Conservation (phyloP, 306 rosid genomes). For the Dryas drummondii region DNA sequence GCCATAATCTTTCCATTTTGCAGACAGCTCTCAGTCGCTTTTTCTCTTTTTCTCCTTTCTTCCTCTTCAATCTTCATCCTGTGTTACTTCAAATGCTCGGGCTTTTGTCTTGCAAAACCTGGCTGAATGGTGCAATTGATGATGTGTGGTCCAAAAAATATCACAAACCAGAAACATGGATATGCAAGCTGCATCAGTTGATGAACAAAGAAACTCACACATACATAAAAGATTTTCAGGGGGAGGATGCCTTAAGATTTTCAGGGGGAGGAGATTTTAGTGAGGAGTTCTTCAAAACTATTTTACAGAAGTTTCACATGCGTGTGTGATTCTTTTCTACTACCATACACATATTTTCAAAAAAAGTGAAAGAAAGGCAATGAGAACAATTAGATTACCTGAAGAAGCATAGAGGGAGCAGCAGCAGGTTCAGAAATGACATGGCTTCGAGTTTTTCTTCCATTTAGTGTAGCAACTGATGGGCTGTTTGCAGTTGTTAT, state of each 20-base stretch:
- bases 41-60: background rate
- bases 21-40: background rate
- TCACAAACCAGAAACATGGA: constrained; percentile 44
- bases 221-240: background rate
- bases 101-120: constrained; percentile 83
- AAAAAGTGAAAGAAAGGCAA: background rate
- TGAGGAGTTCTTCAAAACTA: background rate
- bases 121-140: constrained; percentile 63
- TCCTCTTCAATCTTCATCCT: constrained; percentile 22
- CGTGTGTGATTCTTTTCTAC: background rate
- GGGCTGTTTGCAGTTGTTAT: constrained; percentile 84
- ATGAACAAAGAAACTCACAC: constrained; percentile 25
- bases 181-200: constrained; percentile 37
- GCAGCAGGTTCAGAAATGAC: constrained; percentile 60
- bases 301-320: background rate
- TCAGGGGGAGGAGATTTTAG: background rate
- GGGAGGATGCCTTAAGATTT: background rate
- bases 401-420: constrained; percentile 94
- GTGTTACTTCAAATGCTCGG: constrained; percentile 45
- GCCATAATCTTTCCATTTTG: background rate
- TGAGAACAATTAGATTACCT: constrained; percentile 48
- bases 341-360: background rate
- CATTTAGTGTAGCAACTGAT: constrained; percentile 65
- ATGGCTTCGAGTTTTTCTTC: constrained; percentile 89
- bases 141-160: constrained; percentile 24